Evolutionary conservation across 331 rosid species (phyloP), one percentile per base, ranked within the genome.

Genomic region (Malus hybrid): DNA sequence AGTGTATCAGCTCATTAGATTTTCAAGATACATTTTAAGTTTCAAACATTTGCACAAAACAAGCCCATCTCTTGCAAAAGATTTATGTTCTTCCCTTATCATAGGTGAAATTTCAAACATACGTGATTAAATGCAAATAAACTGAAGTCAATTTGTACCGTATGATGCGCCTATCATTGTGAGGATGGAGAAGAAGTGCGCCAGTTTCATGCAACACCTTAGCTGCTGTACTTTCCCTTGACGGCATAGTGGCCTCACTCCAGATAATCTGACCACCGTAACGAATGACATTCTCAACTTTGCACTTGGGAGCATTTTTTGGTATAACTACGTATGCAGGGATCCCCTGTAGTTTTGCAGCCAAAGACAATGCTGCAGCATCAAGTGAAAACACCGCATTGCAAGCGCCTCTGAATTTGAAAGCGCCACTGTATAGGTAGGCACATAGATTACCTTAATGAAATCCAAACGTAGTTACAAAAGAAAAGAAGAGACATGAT

Each of bases 331-430:
- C 85, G 69, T 91, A 90, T 22, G 98, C 91, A 81, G 97, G 90
- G 71, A 91, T 81, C 54, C 95, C 97, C 46, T 93, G 72, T 22
- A 87, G 85, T 72, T 93, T 91, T 22, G 97, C 98, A 20, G 97
- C 97, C 90, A 93, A 83, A 85, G 98, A 84, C 83, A 93, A 83
- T 8, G 98, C 98, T 24, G 96, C 98, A 64, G 97, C 97, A 86
- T 77, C 79, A 39, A 93, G 95, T 69, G 98, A 91, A 82, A 82
- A 90, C 62, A 93, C 93, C 31, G 97, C 97, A 90, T 91, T 91
- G 93, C 88, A 81, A 72, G 95, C 97, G 67, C 98, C 98, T 88
- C 98, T 88, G 75, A 93, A 90, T 83, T 91, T 93, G 74, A 90
- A 93, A 78, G 96, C 93, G 67, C 97, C 98, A 54, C 96, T 91